Percentiles rank a stretch among this genome's conserved stretches.
Evolutionary conservation across 768 basidiomycete genomes (phyloP).

Genomic region (Leccinum uliginosum): DNA sequence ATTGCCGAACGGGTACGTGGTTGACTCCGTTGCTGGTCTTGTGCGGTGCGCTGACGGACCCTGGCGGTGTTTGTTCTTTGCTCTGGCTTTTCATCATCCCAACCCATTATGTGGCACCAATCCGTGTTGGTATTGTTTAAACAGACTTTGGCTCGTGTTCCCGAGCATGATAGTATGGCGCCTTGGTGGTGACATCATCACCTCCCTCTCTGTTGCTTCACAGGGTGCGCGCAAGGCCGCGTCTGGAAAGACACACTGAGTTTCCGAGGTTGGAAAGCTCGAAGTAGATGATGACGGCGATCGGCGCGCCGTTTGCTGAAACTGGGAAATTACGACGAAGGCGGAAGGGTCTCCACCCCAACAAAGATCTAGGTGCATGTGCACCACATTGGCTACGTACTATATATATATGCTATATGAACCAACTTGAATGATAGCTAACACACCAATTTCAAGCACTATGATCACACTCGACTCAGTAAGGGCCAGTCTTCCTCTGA

Average conservation of each 20-base stretch:
- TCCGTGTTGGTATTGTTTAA: neutral
- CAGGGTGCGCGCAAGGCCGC: constrained; percentile 24
- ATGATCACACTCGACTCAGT: neutral
- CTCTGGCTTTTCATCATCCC: neutral
- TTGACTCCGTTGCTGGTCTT: neutral
- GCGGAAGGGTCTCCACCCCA: neutral
- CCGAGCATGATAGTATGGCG: constrained; percentile 56
- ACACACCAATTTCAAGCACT: neutral
- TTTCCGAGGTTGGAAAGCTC: neutral
- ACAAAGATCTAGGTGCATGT: neutral
- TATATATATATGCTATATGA: neutral
- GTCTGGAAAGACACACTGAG: constrained; percentile 30
- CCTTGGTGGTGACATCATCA: constrained; percentile 60
- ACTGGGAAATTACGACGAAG: neutral
- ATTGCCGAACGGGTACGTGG: constrained; percentile 71
- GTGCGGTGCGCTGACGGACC: constrained; percentile 4
- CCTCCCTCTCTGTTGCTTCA: constrained; percentile 35
- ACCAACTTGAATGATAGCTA: neutral
- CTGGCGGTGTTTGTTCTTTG: neutral
- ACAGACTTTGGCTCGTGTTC: constrained; percentile 73
- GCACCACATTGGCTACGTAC: neutral
- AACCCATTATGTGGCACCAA: no score
- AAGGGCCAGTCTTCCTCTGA: neutral
- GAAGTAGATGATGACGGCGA: neutral
- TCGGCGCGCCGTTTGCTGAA: neutral